Conservation (phyloP, 2,329 filamentous ascomycete species). For the Fusarium concolor region DNA sequence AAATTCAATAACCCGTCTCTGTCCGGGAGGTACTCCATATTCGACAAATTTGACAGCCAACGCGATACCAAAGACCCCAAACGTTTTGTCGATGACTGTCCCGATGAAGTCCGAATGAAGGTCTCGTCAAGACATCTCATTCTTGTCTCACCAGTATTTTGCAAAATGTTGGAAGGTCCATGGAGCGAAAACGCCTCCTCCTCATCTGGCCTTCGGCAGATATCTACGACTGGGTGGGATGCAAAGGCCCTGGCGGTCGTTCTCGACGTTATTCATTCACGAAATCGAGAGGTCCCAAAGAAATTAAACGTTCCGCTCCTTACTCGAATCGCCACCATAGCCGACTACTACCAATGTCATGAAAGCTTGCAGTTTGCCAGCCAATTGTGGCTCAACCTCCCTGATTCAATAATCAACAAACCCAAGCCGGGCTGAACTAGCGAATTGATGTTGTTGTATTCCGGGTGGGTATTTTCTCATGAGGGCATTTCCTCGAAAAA, state of each 20-base stretch:
- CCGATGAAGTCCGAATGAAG: too few species aligned
- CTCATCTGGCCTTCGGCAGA: neutral
- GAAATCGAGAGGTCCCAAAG: rapidly evolving
- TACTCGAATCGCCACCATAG: neutral
- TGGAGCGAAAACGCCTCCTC: neutral
- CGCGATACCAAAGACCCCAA: too few species aligned
- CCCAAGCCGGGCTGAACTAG: too few species aligned
- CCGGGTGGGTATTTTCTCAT: neutral
- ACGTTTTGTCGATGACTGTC: too few species aligned
- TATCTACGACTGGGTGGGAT: constrained; percentile 4
- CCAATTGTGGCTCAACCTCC: too few species aligned
- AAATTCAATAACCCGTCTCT: too few species aligned
- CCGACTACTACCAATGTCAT: constrained; percentile 21
- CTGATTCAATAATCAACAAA: too few species aligned
- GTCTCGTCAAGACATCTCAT: too few species aligned
- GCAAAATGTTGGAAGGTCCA: neutral
- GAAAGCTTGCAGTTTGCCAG: neutral
- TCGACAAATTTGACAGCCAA: too few species aligned
- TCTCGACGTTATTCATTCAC: constrained; percentile 1
- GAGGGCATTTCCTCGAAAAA: too few species aligned
- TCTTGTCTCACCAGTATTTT: neutral
- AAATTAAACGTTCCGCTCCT: neutral
- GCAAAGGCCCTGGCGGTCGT: neutral
- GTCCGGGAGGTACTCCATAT: too few species aligned
- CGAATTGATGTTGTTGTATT: neutral